Evolutionary conservation across 176 grass and related monocot species (phyloP).

Genomic region (Paspalum notatum): DNA sequence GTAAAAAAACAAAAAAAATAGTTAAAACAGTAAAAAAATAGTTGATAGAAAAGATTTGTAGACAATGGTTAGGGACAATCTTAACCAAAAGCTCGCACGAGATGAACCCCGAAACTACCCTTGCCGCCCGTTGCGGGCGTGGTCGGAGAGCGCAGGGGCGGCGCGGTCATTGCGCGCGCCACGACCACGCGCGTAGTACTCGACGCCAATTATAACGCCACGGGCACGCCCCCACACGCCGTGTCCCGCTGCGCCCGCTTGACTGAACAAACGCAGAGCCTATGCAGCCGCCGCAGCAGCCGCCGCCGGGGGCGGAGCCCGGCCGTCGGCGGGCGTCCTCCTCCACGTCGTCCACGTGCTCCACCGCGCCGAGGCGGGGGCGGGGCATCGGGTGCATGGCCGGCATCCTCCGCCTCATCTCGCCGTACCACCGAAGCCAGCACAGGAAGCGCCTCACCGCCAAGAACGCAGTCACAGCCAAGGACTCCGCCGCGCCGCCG

Average conservation of each 20-base stretch:
- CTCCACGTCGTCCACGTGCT: slow-evolving; percentile 13
- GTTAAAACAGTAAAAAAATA: too few species aligned
- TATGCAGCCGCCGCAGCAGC: slow-evolving; percentile 43
- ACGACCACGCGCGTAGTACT: slow-evolving; percentile 29
- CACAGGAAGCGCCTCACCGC: slow-evolving; percentile 82
- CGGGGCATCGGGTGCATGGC: slow-evolving; percentile 78
- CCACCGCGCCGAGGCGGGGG: slow-evolving; percentile 27
- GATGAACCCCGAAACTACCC: background rate
- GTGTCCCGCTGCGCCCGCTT: slow-evolving; percentile 19
- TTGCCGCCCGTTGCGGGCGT: accelerated
- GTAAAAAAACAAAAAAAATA: too few species aligned
- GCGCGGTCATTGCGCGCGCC: slow-evolving; percentile 32
- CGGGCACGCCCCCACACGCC: slow-evolving; percentile 24
- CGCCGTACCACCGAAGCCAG: slow-evolving; percentile 66
- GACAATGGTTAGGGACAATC: too few species aligned
- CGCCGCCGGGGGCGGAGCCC: slow-evolving; percentile 20
- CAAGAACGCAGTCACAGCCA: slow-evolving; percentile 12
- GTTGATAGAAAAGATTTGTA: too few species aligned
- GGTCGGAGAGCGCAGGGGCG: background rate
- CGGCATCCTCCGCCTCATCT: slow-evolving; percentile 79
- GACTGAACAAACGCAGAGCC: background rate
- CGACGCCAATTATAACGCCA: slow-evolving; percentile 48
- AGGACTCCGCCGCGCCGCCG: background rate
- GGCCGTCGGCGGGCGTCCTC: slow-evolving; percentile 22
- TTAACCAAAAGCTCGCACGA: background rate